Conservation (phyloP, 2,329 filamentous ascomycete genomes). For the Paraconiothyrium sp. region DNA sequence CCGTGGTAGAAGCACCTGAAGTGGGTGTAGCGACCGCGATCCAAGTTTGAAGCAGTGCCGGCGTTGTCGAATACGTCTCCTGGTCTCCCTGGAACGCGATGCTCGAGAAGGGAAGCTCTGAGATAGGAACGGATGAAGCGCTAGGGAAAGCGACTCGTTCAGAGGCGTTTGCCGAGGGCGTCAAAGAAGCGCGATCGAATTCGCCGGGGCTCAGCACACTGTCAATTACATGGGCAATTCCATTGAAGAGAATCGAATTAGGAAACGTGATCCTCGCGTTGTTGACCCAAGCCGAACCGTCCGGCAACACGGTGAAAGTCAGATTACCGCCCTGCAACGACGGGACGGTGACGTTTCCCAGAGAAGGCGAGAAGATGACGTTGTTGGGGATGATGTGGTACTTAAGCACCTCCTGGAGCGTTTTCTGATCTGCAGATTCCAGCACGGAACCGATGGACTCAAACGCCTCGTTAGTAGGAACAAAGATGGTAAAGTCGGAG, state of each 20-base stretch:
- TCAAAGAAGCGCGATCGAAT: conserved; percentile 31
- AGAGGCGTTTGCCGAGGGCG: conserved; percentile 25
- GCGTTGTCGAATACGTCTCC: conserved; percentile 37
- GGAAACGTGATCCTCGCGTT: conserved; percentile 34
- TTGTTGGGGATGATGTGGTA: conserved; percentile 40
- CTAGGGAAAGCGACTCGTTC: conserved; percentile 35
- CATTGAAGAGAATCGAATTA: conserved; percentile 38
- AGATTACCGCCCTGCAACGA: conserved; percentile 33
- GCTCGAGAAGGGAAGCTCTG: conserved; percentile 29
- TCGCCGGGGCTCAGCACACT: conserved; percentile 29
- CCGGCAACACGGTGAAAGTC: conserved; percentile 35
- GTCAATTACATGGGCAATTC: conserved; percentile 38
- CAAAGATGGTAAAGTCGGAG: conserved; percentile 80
- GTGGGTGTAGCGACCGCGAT: conserved; percentile 30
- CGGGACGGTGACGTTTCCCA: conserved; percentile 36
- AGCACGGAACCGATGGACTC: conserved; percentile 59
- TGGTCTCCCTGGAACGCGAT: conserved; percentile 33
- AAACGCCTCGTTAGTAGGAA: conserved; percentile 79
- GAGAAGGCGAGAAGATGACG: conserved; percentile 36
- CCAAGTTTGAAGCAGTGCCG: conserved; percentile 35
- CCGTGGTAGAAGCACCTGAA: conserved; percentile 16
- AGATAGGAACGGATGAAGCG: conserved; percentile 26
- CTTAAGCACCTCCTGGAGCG: conserved; percentile 34
- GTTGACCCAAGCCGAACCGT: conserved; percentile 38
- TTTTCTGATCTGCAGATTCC: conserved; percentile 26